Conservation (phyloP, 78 protist genomes). For the Isochrysis galbana region DNA sequence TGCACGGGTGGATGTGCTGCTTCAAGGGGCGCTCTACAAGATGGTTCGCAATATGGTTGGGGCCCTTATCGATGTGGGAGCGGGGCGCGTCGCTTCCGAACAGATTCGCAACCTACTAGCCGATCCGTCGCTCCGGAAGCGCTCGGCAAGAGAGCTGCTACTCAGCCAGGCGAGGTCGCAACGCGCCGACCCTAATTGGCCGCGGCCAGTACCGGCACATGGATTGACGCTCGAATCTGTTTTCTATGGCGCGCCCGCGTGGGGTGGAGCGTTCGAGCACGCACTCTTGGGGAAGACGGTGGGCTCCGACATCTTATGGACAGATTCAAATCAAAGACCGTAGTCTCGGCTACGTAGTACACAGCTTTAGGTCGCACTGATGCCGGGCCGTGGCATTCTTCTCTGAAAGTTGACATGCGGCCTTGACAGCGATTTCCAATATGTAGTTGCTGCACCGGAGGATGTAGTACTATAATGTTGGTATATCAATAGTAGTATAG, state of each 20-base stretch:
- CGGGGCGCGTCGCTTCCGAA: neutral
- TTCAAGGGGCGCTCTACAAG: neutral
- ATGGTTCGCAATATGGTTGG: slow-evolving; percentile 24
- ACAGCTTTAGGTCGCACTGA: no score
- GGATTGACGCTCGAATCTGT: slow-evolving; percentile 11
- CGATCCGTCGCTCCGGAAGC: neutral
- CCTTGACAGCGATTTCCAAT: no score
- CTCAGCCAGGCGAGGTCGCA: neutral
- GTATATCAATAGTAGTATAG: no score
- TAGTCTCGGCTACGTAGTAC: no score
- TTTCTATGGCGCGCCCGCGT: neutral
- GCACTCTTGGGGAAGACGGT: neutral
- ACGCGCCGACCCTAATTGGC: neutral
- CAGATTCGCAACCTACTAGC: neutral
- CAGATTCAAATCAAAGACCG: no score
- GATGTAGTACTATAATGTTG: no score
- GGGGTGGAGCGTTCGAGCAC: neutral
- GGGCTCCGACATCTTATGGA: no score
- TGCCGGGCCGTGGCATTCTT: no score
- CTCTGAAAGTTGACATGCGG: no score
- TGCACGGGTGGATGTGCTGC: neutral
- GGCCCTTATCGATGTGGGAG: neutral
- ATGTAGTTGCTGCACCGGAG: no score
- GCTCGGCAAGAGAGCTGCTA: neutral
- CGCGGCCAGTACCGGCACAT: slow-evolving; percentile 15